These are phyloP conservation scores for Themeda triandra DNA, from an alignment of 176 grass and related monocot genomes.

Conservation along the genomic window DNA sequence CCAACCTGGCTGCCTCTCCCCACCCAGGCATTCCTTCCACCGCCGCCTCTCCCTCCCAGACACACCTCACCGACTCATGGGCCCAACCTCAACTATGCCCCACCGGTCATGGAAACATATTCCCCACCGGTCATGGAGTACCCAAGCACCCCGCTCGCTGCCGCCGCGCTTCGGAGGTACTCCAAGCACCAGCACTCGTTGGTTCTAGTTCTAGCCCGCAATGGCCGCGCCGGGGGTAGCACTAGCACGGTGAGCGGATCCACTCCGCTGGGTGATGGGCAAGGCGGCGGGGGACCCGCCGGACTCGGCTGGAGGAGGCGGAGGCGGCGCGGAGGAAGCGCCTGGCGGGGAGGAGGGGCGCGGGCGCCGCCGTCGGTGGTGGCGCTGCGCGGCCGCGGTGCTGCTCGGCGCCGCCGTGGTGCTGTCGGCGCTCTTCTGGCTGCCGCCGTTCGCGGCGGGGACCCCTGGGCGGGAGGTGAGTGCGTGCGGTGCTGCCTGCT, in stretches of 20 bases:
- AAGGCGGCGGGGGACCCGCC: conserved; percentile 11
- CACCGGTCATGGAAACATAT: background rate
- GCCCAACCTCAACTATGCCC: fast-evolving
- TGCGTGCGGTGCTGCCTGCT: background rate
- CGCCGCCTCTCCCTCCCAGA: background rate
- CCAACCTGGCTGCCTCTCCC: background rate
- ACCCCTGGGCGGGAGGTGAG: background rate
- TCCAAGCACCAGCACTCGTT: too few species aligned
- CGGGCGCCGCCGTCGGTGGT: conserved; percentile 19
- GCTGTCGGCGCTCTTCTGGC: conserved; percentile 35
- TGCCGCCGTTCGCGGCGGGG: conserved; percentile 24
- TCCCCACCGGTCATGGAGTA: background rate
- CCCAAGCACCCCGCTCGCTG: too few species aligned
- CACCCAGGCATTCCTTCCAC: background rate
- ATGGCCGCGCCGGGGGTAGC: background rate
- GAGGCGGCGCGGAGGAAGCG: background rate
- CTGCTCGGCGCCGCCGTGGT: conserved; percentile 26
- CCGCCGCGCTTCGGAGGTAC: background rate
- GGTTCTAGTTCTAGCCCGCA: background rate
- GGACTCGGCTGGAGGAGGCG: background rate
- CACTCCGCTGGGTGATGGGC: conserved; percentile 19
- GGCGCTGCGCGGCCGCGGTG: conserved; percentile 20
- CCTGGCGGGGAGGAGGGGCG: background rate
- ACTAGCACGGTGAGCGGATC: conserved; percentile 9
- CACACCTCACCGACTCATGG: background rate